Percentiles rank a stretch among this genome's conserved stretches.
Evolutionary conservation across 2,329 filamentous ascomycete species (phyloP).

Genomic region (Sclerotinia minor): DNA sequence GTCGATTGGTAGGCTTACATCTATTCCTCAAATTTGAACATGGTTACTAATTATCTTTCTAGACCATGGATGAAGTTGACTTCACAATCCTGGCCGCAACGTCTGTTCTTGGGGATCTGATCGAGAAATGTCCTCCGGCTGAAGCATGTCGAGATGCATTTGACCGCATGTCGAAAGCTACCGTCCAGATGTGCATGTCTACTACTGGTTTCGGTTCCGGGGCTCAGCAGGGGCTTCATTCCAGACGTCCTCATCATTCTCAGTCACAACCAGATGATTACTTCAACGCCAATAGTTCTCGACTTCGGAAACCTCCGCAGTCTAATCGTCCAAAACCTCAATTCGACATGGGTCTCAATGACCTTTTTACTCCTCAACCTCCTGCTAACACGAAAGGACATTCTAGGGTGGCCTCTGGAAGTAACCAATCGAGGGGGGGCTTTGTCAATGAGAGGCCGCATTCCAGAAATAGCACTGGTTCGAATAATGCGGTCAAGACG

Average conservation of each 20-base stretch:
- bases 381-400: constrained; percentile 1
- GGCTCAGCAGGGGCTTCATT: constrained; percentile 34
- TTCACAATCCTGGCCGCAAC: constrained; percentile 92
- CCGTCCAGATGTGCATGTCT: constrained; percentile 89
- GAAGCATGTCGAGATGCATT: constrained; percentile 95
- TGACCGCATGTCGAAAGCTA: constrained; percentile 91
- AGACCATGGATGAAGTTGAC: constrained; percentile 94
- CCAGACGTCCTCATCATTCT: constrained; percentile 29
- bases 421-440: not conserved
- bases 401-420: constrained; percentile 1
- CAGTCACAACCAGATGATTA: constrained; percentile 26
- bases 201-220: constrained; percentile 52
- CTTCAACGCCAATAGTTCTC: constrained; percentile 30
- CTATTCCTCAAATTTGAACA: constrained; percentile 4
- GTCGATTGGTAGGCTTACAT: constrained; percentile 67
- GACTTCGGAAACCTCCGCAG: constrained; percentile 20
- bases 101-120: constrained; percentile 86
- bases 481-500: constrained; percentile 24
- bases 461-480: constrained; percentile 13
- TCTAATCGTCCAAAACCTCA: constrained; percentile 36
- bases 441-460: constrained; percentile 2
- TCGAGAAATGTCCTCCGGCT: constrained; percentile 91
- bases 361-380: constrained; percentile 32
- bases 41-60: constrained; percentile 18
- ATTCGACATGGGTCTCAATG: constrained; percentile 42